These are phyloP conservation scores for Quercus alba DNA, from an alignment of 306 rosid genomes.

Conservation along the genomic window DNA sequence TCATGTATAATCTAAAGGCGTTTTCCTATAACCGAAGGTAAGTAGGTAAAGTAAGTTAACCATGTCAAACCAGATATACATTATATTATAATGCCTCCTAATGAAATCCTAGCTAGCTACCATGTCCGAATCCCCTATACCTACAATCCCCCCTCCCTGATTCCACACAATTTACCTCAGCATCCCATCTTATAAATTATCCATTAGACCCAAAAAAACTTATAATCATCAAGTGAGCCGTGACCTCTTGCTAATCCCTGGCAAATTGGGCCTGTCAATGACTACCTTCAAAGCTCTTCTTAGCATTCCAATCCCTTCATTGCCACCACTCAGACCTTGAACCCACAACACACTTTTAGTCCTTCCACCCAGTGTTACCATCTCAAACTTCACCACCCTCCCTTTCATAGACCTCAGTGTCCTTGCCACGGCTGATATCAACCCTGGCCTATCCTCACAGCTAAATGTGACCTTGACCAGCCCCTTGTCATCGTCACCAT, in stretches of 20 bases:
- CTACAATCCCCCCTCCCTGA: too few relatives aligned
- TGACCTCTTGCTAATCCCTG: neutral
- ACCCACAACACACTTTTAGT: slow-evolving; percentile 53
- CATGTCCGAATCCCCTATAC: too few relatives aligned
- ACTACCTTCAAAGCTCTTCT: slow-evolving; percentile 47
- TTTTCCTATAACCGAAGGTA: neutral
- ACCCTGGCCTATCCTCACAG: slow-evolving; percentile 55
- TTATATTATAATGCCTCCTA: too few relatives aligned
- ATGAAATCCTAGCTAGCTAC: too few relatives aligned
- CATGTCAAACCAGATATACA: neutral
- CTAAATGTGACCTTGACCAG: slow-evolving; percentile 51
- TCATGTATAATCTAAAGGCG: neutral
- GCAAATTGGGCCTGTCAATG: slow-evolving; percentile 26
- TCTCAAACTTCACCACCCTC: slow-evolving; percentile 56
- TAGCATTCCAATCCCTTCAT: slow-evolving; percentile 34
- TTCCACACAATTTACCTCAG: too few relatives aligned
- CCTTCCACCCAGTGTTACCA: slow-evolving; percentile 61
- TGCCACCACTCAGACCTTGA: slow-evolving; percentile 34
- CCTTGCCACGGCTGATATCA: slow-evolving; percentile 45
- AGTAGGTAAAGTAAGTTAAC: neutral
- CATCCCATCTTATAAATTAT: too few relatives aligned
- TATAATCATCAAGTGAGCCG: neutral
- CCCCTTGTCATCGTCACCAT: slow-evolving; percentile 32
- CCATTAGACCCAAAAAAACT: neutral
- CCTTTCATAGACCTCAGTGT: slow-evolving; percentile 40